Conservation (phyloP, 768 basidiomycete genomes). For the Pulveroboletus sp. region DNA sequence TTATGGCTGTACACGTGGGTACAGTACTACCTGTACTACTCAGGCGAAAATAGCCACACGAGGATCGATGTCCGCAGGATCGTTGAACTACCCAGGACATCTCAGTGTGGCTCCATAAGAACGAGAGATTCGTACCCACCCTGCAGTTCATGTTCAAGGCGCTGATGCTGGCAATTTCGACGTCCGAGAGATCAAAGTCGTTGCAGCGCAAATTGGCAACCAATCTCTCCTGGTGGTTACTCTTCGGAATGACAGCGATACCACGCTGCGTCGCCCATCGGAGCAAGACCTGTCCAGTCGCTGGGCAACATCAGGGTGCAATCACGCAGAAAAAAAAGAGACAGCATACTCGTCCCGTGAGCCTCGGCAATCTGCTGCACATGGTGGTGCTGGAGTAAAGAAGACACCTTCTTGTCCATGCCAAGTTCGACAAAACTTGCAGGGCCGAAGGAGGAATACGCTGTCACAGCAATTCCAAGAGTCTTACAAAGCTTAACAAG, state of each 20-base stretch:
- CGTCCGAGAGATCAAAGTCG: constrained; percentile 48
- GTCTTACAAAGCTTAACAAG: constrained; percentile 42
- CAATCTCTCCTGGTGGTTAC: constrained; percentile 40
- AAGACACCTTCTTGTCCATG: constrained; percentile 47
- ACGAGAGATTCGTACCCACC: constrained; percentile 38
- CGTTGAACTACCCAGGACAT: constrained; percentile 48
- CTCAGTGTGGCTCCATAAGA: constrained; percentile 2
- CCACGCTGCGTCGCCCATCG: constrained; percentile 77
- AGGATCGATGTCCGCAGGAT: constrained; percentile 65
- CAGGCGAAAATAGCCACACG: constrained; percentile 69
- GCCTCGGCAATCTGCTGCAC: constrained; percentile 44
- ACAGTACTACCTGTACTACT: constrained; percentile 8
- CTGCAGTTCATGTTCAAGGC: constrained; percentile 59
- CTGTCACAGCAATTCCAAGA: constrained; percentile 49
- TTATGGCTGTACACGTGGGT: constrained; percentile 4
- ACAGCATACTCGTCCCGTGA: constrained; percentile 48
- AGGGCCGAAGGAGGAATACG: constrained; percentile 54
- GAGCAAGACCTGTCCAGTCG: constrained; percentile 63
- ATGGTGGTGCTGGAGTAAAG: constrained; percentile 49
- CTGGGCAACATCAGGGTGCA: constrained; percentile 8
- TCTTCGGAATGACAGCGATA: constrained; percentile 76
- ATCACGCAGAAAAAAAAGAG: neutral
- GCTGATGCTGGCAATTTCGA: constrained; percentile 55
- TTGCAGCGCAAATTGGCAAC: constrained; percentile 44
- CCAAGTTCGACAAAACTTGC: constrained; percentile 63